These are phyloP conservation scores for Malus hybrid DNA, from an alignment of 331 rosid genomes.

Conservation along the genomic window DNA sequence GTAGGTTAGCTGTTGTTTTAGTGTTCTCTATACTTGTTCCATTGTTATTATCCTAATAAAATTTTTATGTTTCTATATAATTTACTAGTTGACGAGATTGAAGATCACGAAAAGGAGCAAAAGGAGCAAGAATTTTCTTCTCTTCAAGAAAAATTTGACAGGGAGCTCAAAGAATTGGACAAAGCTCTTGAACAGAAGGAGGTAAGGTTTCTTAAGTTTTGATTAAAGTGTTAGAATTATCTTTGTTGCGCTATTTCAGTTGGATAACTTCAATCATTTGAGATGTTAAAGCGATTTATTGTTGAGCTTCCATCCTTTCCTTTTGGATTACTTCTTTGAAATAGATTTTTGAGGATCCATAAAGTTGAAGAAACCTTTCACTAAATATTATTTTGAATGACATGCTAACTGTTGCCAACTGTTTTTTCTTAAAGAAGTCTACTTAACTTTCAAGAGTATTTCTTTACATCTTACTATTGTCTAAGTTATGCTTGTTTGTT, in stretches of 20 bases:
- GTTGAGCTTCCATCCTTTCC: not conserved
- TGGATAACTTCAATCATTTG: not conserved
- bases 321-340: not conserved
- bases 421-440: not conserved
- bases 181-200: slow-evolving; percentile 82
- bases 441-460: not conserved
- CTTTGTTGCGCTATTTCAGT: not conserved
- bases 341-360: not conserved
- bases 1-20: not conserved
- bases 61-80: not conserved
- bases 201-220: slow-evolving; percentile 32
- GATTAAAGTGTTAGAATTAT: not conserved
- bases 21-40: not conserved
- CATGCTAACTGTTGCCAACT: not conserved
- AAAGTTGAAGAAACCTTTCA: not conserved
- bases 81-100: slow-evolving; percentile 41
- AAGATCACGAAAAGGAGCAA: slow-evolving; percentile 64
- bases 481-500: not conserved
- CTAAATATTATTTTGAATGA: not conserved
- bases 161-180: slow-evolving; percentile 83
- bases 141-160: slow-evolving; percentile 72
- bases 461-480: not conserved
- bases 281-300: not conserved
- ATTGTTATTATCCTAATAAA: not conserved
- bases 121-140: slow-evolving; percentile 86